phyloP scores from a whole-genome alignment of 169 alveolate genomes.

The Babesia caballi region DNA sequence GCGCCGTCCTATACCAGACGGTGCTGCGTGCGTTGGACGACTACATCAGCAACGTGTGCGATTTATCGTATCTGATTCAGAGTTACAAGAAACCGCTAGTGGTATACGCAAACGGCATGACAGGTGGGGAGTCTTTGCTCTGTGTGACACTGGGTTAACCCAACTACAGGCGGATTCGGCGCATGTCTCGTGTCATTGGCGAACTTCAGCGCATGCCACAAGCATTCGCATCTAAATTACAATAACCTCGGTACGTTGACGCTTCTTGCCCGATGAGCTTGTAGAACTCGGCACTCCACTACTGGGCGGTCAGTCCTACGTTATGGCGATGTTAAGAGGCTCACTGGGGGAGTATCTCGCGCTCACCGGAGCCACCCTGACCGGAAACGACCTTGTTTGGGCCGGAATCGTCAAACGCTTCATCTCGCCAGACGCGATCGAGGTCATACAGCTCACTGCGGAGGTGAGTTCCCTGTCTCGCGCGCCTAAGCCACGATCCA shows the following conservation, averaged over 20 bases:
- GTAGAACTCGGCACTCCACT: conserved; percentile 59
- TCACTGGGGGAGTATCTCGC: conserved; percentile 72
- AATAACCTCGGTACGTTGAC: conserved; percentile 33
- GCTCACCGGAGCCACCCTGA: conserved; percentile 66
- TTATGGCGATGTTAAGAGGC: conserved; percentile 68
- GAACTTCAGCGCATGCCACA: conserved; percentile 64
- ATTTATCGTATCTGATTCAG: conserved; percentile 61
- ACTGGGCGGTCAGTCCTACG: conserved; percentile 68
- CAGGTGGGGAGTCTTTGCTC: conserved; percentile 27
- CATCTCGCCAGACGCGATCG: conserved; percentile 69
- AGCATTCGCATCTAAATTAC: conserved; percentile 51
- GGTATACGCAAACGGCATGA: conserved; percentile 71
- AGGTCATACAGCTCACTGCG: conserved; percentile 66
- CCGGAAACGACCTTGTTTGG: conserved; percentile 71
- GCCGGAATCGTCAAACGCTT: conserved; percentile 70
- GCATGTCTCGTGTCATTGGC: conserved; percentile 67
- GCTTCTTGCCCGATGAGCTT: neutral
- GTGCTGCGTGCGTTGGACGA: conserved; percentile 37
- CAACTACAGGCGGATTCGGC: conserved; percentile 64
- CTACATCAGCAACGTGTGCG: conserved; percentile 62
- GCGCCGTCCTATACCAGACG: conserved; percentile 6
- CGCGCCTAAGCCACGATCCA: neutral
- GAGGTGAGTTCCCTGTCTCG: conserved; percentile 30
- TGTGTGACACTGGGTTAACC: neutral
- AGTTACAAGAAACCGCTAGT: conserved; percentile 73